phyloP scores from a whole-genome alignment of 1,284 basidiomycete species.

The Malassezia yamatoensis region DNA sequence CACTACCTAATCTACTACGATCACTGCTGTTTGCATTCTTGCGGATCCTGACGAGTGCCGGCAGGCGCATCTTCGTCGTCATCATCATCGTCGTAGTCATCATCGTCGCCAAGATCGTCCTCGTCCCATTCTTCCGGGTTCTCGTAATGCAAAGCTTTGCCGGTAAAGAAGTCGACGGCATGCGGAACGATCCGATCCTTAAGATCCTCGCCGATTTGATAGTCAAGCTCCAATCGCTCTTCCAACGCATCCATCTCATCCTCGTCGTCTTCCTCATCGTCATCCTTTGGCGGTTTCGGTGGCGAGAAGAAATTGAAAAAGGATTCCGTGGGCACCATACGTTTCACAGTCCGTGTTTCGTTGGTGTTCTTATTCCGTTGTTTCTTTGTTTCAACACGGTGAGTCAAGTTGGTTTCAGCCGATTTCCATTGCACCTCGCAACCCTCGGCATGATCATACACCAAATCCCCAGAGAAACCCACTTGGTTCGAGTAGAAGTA shows the following conservation, averaged over 20 bases:
- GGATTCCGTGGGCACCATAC: slow-evolving; percentile 44
- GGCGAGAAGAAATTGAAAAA: slow-evolving; percentile 49
- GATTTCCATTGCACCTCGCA: slow-evolving; percentile 92
- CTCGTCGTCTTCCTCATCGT: slow-evolving; percentile 34
- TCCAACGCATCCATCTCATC: slow-evolving; percentile 55
- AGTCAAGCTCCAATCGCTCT: slow-evolving; percentile 83
- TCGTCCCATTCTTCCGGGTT: slow-evolving; percentile 52
- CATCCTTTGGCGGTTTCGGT: slow-evolving; percentile 41
- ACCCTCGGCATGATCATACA: slow-evolving; percentile 85
- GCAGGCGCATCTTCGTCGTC: slow-evolving; percentile 41
- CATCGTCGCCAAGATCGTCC: slow-evolving; percentile 53
- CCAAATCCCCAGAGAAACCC: slow-evolving; percentile 84
- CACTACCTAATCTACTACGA: no score
- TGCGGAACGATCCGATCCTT: slow-evolving; percentile 95
- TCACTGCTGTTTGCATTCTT: slow-evolving; percentile 45
- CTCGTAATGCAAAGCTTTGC: slow-evolving; percentile 85
- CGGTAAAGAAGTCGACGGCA: slow-evolving; percentile 78
- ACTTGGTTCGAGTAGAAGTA: slow-evolving; percentile 87
- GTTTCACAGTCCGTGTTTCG: slow-evolving; percentile 48
- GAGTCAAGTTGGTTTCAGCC: slow-evolving; percentile 83
- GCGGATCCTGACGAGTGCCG: slow-evolving; percentile 33
- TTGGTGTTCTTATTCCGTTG: slow-evolving; percentile 73
- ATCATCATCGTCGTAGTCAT: slow-evolving; percentile 45
- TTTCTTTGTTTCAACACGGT: slow-evolving; percentile 97
- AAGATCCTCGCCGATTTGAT: slow-evolving; percentile 95